Percentiles rank a stretch among this genome's conserved stretches.
Conservation (phyloP, 1,139 yeast genomes). For the Candida tropicalis region DNA sequence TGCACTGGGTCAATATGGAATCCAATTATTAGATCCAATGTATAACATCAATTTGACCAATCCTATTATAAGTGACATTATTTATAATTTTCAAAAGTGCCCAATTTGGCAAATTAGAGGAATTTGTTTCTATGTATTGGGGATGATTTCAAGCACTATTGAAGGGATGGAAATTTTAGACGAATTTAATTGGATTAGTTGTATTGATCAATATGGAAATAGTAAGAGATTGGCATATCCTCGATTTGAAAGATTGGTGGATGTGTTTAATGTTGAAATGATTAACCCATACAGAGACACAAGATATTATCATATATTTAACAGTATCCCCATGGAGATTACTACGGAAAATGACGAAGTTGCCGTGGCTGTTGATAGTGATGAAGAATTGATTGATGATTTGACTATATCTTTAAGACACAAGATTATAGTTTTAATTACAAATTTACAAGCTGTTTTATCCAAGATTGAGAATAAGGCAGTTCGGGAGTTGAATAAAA, state of each 20-base stretch:
- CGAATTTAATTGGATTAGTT: conserved; percentile 75
- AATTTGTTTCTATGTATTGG: conserved; percentile 76
- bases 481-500: conserved; percentile 57
- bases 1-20: conserved; percentile 70
- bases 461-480: conserved; percentile 71
- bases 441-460: conserved; percentile 62
- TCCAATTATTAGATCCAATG: conserved; percentile 64
- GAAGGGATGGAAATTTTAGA: conserved; percentile 89
- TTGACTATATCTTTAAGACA: conserved; percentile 19
- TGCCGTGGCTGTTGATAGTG: conserved; percentile 8
- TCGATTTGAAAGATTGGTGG: conserved; percentile 13
- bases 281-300: conserved; percentile 37
- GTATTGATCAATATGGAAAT: conserved; percentile 51
- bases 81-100: conserved; percentile 43
- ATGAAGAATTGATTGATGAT: conserved; percentile 12
- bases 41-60: conserved; percentile 40
- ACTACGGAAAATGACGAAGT: conserved; percentile 2
- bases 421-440: conserved; percentile 50
- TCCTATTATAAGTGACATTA: conserved; percentile 55
- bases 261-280: conserved; percentile 26
- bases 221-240: conserved; percentile 67
- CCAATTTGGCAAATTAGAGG: conserved; percentile 69
- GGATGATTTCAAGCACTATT: conserved; percentile 68
- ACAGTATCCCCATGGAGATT: conserved; percentile 17
- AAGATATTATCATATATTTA: conserved; percentile 32